A percentile compares a stretch with the other conserved stretches of the same genome.
phyloP scores from a whole-genome alignment of 345 rosid genomes.

The Aquilaria yunnanensis region DNA sequence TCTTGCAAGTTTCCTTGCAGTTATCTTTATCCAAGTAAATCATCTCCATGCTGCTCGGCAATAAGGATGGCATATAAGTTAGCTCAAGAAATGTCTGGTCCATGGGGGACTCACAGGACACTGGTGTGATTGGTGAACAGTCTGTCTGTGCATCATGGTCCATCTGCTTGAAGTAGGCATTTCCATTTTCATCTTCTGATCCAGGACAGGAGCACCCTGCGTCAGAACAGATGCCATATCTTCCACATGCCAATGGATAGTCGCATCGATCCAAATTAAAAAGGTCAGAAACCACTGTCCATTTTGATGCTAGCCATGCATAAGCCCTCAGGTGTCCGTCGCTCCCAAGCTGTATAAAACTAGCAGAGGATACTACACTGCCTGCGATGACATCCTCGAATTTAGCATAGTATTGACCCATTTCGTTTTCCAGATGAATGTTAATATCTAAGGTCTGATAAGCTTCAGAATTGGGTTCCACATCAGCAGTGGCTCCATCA shows the following conservation, averaged over 20 bases:
- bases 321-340: slow-evolving; percentile 28
- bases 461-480: slow-evolving; percentile 14
- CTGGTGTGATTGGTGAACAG: slow-evolving; percentile 16
- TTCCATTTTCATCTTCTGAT: not conserved
- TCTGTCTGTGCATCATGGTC: slow-evolving; percentile 16
- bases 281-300: slow-evolving; percentile 20
- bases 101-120: slow-evolving; percentile 13
- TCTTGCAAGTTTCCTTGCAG: not conserved
- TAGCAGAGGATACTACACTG: slow-evolving; percentile 3
- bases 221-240: slow-evolving; percentile 23
- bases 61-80: no score
- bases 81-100: not conserved
- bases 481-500: slow-evolving; percentile 12
- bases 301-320: slow-evolving; percentile 1
- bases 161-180: slow-evolving; percentile 16
- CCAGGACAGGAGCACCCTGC: slow-evolving; percentile 25
- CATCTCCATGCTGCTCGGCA: not conserved
- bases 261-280: slow-evolving; percentile 14
- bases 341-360: slow-evolving; percentile 11
- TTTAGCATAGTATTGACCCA: not conserved
- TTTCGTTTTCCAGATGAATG: no score
- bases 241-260: slow-evolving; percentile 29
- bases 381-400: slow-evolving; percentile 14
- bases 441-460: not conserved
- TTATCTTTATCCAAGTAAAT: not conserved